Conservation (phyloP, 148 eudicot species). For the Arbutus unedo region DNA sequence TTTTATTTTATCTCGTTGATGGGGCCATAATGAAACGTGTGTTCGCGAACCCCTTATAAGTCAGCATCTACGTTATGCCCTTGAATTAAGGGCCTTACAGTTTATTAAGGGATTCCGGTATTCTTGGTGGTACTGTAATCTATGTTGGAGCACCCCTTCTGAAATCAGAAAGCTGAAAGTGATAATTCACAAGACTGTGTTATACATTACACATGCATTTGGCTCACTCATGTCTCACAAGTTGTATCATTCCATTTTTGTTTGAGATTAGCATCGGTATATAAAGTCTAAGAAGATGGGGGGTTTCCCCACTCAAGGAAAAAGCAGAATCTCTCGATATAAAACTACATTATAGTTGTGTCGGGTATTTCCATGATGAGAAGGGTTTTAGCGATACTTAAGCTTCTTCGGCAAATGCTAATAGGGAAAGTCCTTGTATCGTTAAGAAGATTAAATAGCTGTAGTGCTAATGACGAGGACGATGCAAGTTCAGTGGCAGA, state of each 20-base stretch:
- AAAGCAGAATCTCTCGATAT: background rate
- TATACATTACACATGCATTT: background rate
- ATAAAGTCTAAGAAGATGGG: background rate
- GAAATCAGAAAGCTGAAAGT: background rate
- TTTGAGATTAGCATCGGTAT: background rate
- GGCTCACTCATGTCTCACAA: background rate
- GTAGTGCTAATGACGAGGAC: background rate
- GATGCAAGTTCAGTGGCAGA: conserved; percentile 13
- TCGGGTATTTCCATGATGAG: background rate
- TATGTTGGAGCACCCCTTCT: background rate
- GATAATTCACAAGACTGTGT: background rate
- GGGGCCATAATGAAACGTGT: background rate
- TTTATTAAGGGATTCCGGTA: background rate
- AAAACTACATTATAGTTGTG: background rate
- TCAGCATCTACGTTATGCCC: background rate
- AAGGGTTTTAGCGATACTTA: background rate
- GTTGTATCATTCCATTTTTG: background rate
- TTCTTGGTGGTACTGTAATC: background rate
- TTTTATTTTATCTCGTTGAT: background rate
- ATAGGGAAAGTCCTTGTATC: background rate
- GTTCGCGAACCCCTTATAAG: background rate
- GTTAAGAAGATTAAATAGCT: background rate
- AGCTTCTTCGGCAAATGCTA: conserved; percentile 6
- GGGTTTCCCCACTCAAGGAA: background rate
- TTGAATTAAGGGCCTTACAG: too few relatives aligned